Percentiles rank a stretch among this genome's conserved stretches.
Conservation (phyloP, 495 filamentous ascomycete species). For the Aspergillus sclerotiicarbonarius region DNA sequence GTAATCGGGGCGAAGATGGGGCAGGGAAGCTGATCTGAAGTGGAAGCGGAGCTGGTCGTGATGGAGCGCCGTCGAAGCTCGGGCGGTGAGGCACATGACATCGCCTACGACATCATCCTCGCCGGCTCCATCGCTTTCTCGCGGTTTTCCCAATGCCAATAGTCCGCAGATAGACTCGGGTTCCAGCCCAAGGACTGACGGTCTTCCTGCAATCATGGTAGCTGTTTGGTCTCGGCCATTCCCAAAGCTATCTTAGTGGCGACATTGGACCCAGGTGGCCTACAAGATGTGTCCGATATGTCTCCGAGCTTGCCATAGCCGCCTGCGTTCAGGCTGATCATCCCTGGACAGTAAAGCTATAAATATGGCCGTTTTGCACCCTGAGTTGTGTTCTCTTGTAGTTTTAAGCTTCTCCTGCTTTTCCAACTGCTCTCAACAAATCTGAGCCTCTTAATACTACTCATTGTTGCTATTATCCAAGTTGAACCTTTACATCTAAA, state of each 20-base stretch:
- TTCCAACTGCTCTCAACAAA: not conserved
- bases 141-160: not conserved
- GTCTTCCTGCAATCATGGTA: not conserved
- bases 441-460: not conserved
- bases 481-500: conserved; percentile 8
- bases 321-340: not conserved
- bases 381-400: not conserved
- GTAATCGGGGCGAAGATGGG: conserved; percentile 7
- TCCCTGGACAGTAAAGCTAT: conserved; percentile 4
- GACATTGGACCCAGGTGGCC: not conserved
- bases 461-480: not conserved
- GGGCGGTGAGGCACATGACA: conserved; percentile 20
- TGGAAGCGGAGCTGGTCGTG: conserved; percentile 14
- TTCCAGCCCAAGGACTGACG: no score
- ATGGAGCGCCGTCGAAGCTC: conserved; percentile 13
- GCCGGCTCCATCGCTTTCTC: not conserved
- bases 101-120: conserved; percentile 3
- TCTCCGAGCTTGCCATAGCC: conserved; percentile 23
- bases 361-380: not conserved
- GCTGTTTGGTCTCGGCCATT: not conserved
- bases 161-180: no score
- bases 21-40: conserved; percentile 16
- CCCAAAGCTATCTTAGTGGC: not conserved
- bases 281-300: conserved; percentile 31
- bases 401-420: not conserved